Evolutionary conservation across 495 filamentous ascomycete genomes (phyloP), one percentile per base, ranked within the genome.

Genomic region (Penicillium angulare): DNA sequence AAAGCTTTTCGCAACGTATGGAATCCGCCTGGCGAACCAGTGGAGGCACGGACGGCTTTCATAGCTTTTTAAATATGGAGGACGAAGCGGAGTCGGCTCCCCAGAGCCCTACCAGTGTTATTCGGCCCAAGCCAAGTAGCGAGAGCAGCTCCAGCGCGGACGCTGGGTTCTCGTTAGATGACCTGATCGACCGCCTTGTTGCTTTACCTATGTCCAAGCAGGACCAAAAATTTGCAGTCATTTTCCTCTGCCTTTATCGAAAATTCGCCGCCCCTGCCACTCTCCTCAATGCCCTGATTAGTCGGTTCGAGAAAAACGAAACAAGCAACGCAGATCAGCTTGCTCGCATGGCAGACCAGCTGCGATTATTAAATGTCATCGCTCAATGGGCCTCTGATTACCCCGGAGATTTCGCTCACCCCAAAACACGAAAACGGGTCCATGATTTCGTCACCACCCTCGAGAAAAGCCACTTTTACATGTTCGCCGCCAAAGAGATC

Each of bases 181-280:
- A 95, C 44, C 77, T 98, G 7, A 86, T 97, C 13, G 90, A 97
- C 65, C 85, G 89, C 35, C 76, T 98, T 24, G 73, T 97, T 22
- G 79, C 85, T 0, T 80, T 86, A 47, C 87, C 88, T 29, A 86
- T 92, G 76, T 90, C 90, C 27, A 92, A 89, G 64, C 75, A 84
- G 5, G 93, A 97, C 64, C 76, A 79, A 16, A 96, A 95, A 64
- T 97, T 97, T 66, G 77, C 78, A 15, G 80, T 86, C 22, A 85
- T 92, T 7, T 97, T 97, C 60, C 73, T 97, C 16, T 95, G 91
- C 50, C 78, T 97, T n/a, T 97, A 96, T 64, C 87, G 93, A 44
- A 95, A 92, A 68, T 97, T 98, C 52, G 87, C 90, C 4, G 79
- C 92, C 3, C 93, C 93, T 0, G 75, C 77, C 12, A 78, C 85